Evolutionary conservation across 78 protist genomes (phyloP).

Genomic region (Andalucia godoyi): DNA sequence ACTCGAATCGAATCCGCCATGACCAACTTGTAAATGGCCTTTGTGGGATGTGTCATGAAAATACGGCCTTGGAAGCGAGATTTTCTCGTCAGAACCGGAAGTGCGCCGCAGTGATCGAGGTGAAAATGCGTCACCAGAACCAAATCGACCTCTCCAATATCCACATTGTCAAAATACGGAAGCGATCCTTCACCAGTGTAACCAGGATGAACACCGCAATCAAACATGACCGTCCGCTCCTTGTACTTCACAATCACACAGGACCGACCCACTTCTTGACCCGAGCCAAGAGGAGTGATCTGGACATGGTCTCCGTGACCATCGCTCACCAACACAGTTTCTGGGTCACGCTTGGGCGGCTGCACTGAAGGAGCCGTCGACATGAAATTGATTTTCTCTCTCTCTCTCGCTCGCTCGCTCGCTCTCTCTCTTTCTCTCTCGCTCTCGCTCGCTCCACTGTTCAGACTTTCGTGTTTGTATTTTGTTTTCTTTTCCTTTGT

Average conservation of each 20-base stretch:
- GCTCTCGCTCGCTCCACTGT: too few species aligned
- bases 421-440: too few species aligned
- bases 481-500: too few species aligned
- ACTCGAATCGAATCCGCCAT: slow-evolving; percentile 64
- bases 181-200: slow-evolving; percentile 47
- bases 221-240: slow-evolving; percentile 79
- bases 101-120: slow-evolving; percentile 26
- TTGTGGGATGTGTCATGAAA: slow-evolving; percentile 95
- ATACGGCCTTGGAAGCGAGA: slow-evolving; percentile 77
- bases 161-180: slow-evolving; percentile 78
- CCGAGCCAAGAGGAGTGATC: slow-evolving; percentile 62
- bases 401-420: too few species aligned
- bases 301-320: slow-evolving; percentile 20
- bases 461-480: too few species aligned
- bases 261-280: slow-evolving; percentile 86
- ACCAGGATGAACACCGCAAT: slow-evolving; percentile 93
- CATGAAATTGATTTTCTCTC: too few species aligned
- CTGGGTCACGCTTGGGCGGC: too few species aligned
- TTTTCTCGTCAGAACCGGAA: slow-evolving; percentile 19
- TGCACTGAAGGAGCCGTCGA: too few species aligned
- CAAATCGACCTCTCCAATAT: slow-evolving; percentile 51
- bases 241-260: slow-evolving; percentile 69
- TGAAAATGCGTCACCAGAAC: slow-evolving; percentile 67
- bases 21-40: slow-evolving; percentile 64
- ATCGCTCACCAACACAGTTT: too few species aligned